Base-by-base conservation (phyloP, 2,329 filamentous ascomycete species). In the Diplocarpon mali region DNA sequence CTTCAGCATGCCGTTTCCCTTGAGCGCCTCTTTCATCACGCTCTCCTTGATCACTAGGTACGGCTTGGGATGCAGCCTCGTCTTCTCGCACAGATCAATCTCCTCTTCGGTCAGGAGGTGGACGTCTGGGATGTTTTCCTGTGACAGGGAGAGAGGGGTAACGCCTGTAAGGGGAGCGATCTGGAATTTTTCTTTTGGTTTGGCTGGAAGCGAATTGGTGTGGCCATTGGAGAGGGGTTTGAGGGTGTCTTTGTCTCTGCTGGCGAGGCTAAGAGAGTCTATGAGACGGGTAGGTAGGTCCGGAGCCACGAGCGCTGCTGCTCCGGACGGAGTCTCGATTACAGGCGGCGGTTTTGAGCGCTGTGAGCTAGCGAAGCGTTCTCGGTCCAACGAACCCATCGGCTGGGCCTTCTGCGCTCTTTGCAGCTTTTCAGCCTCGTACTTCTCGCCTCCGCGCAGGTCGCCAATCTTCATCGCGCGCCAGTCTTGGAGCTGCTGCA, bases 1-100 rank as follows among this genome's bases (percentile, higher is more conserved):
- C 71, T 95, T 96, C 7, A 98, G 67, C 11, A 73, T 76, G 1
- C 92, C 92, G 47, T 92, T 90, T 47, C 81, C 80, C 66, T 90
- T 92, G 62, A 95, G 76, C 0, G 90, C 86, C 62, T 96, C 90
- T 57, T 86, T 85, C 42, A 96, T 66, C n/a, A 96, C 71, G 49
- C 85, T 80, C 62, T 95, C 88, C 65, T 98, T 98, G 65, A 96
- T 87, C 60, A 87, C 87, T 5, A 95, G 66, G 63, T 95, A 98
- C 1, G 92, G 86, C 67, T 98, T 98, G 0, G 92, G 92, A 64
- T 92, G 84, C 42, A 98, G 68, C 35, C 88, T 78, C 12, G 94
- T 74, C 34, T 83, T 74, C 55, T 85, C 85, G 67, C 92, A 98
- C 0, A 98, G 69, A 58, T 94, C 86, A 4, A 78, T 70, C 64